These are phyloP conservation scores for Pseudocercospora vitis DNA, from an alignment of 2,329 filamentous ascomycete genomes.

Conservation along the genomic window DNA sequence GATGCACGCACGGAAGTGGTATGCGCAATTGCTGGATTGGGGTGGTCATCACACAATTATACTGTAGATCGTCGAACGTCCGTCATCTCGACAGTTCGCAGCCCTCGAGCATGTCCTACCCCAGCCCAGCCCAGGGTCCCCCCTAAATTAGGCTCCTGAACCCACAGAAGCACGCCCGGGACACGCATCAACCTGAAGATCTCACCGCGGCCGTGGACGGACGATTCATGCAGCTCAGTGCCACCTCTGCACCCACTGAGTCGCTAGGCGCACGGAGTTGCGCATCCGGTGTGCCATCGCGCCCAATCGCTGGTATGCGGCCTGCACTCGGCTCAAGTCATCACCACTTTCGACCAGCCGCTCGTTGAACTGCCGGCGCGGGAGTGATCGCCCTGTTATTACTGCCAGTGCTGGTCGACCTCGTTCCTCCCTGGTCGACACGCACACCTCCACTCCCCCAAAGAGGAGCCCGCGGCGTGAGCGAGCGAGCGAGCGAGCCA, in stretches of 20 bases:
- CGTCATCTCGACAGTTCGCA: constrained; percentile 1
- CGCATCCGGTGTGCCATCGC: neutral
- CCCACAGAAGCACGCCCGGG: neutral
- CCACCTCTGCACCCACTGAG: too few relatives aligned
- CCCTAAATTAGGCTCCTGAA: neutral
- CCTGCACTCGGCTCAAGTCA: neutral
- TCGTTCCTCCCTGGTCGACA: constrained; percentile 1
- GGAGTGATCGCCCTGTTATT: neutral
- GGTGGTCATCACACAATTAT: neutral
- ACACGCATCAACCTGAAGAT: neutral
- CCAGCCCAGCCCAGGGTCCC: neutral
- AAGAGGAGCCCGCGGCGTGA: neutral
- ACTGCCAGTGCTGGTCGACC: neutral
- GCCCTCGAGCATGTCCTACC: too few relatives aligned
- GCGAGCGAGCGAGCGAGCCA: too few relatives aligned
- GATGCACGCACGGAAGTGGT: neutral
- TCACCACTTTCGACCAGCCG: neutral
- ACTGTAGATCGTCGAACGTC: neutral
- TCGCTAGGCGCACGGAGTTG: neutral
- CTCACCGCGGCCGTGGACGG: neutral
- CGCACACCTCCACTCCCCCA: too few relatives aligned
- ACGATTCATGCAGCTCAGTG: neutral
- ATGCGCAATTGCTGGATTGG: neutral
- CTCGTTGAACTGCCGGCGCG: neutral
- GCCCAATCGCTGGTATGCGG: neutral